Percentiles rank a stretch among this genome's conserved stretches.
These are phyloP conservation scores for Agrocybe chaxingu DNA, from an alignment of 768 basidiomycete species.

Conservation along the genomic window DNA sequence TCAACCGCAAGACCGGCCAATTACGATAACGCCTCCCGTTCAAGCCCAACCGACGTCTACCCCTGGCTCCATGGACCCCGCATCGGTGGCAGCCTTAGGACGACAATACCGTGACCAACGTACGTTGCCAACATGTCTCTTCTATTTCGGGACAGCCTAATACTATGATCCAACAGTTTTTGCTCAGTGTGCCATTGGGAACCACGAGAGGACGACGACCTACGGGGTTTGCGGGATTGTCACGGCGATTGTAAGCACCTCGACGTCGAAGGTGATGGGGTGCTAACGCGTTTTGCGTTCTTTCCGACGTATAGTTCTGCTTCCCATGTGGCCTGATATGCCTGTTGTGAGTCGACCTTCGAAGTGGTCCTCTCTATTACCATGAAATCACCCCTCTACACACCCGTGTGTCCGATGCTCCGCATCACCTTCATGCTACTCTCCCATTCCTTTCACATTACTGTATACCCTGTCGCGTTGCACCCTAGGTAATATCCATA, in stretches of 20 bases:
- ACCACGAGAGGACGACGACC: conserved; percentile 18
- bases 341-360: conserved; percentile 13
- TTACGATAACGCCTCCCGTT: neutral
- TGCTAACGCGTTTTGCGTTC: neutral
- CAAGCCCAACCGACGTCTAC: neutral
- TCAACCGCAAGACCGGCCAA: too few species aligned
- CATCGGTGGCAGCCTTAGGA: neutral
- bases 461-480: too few species aligned
- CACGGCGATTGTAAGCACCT: conserved; percentile 20
- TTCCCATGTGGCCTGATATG: conserved; percentile 23
- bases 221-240: conserved; percentile 23
- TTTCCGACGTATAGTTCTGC: conserved; percentile 9
- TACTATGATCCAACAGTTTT: conserved; percentile 10
- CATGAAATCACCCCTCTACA: too few species aligned
- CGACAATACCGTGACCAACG: conserved; percentile 9
- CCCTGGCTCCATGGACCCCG: neutral
- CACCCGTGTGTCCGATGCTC: too few species aligned
- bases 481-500: too few species aligned
- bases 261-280: neutral
- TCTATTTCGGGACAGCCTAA: neutral
- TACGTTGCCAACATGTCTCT: neutral
- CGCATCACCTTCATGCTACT: too few species aligned
- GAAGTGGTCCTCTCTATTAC: neutral
- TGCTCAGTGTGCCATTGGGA: conserved; percentile 18
- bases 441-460: too few species aligned